Evolutionary conservation across 495 filamentous ascomycete genomes (phyloP).

Genomic region (Penicillium coprophilum): DNA sequence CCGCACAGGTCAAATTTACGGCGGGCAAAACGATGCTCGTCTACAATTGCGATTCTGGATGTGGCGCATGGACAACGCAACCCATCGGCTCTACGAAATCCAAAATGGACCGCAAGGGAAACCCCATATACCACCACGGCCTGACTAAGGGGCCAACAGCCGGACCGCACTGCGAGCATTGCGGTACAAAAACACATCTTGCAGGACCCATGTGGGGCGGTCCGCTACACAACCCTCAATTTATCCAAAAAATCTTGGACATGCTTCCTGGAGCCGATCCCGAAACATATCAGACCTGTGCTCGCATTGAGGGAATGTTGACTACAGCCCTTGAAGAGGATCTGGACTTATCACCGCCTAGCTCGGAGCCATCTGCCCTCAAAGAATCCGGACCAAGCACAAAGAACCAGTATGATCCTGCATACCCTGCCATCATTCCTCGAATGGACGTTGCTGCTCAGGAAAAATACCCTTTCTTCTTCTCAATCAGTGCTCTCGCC

Average conservation of each 20-base stretch:
- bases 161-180: slow-evolving; percentile 69
- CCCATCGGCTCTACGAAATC: slow-evolving; percentile 64
- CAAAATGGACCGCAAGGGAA: slow-evolving; percentile 65
- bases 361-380: neutral
- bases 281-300: slow-evolving; percentile 71
- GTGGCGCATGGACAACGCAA: slow-evolving; percentile 83
- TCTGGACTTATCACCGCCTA: slow-evolving; percentile 29
- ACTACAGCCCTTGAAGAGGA: slow-evolving; percentile 80
- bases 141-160: slow-evolving; percentile 67
- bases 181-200: slow-evolving; percentile 80
- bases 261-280: slow-evolving; percentile 60
- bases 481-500: slow-evolving; percentile 68
- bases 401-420: slow-evolving; percentile 10
- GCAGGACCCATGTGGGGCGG: slow-evolving; percentile 94
- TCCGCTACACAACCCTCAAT: slow-evolving; percentile 77
- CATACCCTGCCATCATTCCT: slow-evolving; percentile 36
- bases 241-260: slow-evolving; percentile 72
- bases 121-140: slow-evolving; percentile 69
- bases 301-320: slow-evolving; percentile 88
- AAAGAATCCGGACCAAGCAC: slow-evolving; percentile 3
- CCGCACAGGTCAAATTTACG: slow-evolving; percentile 82
- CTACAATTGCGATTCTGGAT: slow-evolving; percentile 86
- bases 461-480: slow-evolving; percentile 81
- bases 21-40: slow-evolving; percentile 89
- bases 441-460: slow-evolving; percentile 53